Evolutionary conservation across 2,329 filamentous ascomycete species (phyloP).

Genomic region (Trichoderma citrinoviride): DNA sequence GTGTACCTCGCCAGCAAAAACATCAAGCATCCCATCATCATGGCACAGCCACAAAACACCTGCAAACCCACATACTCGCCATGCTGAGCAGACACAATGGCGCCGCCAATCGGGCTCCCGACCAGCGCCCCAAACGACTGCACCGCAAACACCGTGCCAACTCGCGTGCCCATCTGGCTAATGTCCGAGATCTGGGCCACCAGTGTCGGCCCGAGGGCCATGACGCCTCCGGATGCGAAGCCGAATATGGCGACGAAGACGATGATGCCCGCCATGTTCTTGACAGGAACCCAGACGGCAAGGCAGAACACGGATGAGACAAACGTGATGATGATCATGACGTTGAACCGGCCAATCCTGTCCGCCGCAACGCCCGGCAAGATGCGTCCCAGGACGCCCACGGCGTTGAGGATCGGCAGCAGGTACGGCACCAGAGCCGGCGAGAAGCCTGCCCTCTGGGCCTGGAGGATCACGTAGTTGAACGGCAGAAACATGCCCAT

Average conservation of each 20-base stretch:
- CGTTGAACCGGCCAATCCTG: constrained; percentile 45
- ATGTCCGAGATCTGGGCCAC: constrained; percentile 71
- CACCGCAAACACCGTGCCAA: constrained; percentile 61
- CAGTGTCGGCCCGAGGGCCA: constrained; percentile 60
- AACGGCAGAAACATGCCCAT: constrained; percentile 54
- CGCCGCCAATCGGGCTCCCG: constrained; percentile 66
- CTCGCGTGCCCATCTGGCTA: constrained; percentile 65
- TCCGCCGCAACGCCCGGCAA: constrained; percentile 49
- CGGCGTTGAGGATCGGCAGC: constrained; percentile 56
- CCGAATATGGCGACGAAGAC: constrained; percentile 67
- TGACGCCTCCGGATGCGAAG: constrained; percentile 65
- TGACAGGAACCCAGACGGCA: constrained; percentile 49
- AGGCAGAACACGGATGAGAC: constrained; percentile 47
- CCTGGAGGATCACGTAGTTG: constrained; percentile 52
- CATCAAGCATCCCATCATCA: constrained; percentile 33
- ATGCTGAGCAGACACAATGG: constrained; percentile 50
- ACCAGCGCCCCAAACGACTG: constrained; percentile 63
- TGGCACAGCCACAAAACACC: constrained; percentile 60
- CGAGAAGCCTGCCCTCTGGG: constrained; percentile 43
- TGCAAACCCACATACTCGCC: constrained; percentile 60
- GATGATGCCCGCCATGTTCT: constrained; percentile 56
- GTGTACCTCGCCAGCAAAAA: constrained; percentile 35
- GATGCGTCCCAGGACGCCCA: constrained; percentile 53
- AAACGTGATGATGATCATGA: constrained; percentile 51
- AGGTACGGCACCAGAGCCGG: constrained; percentile 45